These are phyloP conservation scores for Colletotrichum falcatum DNA, from an alignment of 2,329 filamentous ascomycete genomes.

Conservation along the genomic window DNA sequence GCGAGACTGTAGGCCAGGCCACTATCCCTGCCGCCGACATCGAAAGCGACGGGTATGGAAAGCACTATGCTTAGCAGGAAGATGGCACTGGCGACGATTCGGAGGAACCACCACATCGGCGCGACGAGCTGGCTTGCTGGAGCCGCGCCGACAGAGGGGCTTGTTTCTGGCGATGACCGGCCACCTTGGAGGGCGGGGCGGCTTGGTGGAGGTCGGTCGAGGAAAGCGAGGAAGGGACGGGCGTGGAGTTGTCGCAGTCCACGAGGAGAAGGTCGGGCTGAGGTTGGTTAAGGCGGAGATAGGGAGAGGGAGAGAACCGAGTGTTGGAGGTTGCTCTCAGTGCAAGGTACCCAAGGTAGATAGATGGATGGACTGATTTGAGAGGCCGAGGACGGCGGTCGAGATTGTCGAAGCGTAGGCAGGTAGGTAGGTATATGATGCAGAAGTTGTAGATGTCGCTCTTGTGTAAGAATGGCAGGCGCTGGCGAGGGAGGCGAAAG, in stretches of 20 bases:
- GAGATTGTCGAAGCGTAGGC: not conserved
- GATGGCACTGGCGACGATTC: conserved; percentile 80
- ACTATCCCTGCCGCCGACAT: conserved; percentile 95
- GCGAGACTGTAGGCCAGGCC: conserved; percentile 93
- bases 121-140: conserved; percentile 47
- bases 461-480: not conserved
- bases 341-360: too few species aligned
- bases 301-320: conserved; percentile 20
- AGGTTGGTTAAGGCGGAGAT: not conserved
- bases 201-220: conserved; percentile 7
- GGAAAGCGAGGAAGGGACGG: not conserved
- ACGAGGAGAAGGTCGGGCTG: conserved; percentile 20
- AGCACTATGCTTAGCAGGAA: conserved; percentile 95
- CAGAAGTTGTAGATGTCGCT: not conserved
- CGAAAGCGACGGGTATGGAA: conserved; percentile 96
- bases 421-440: too few species aligned
- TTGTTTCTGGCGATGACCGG: conserved; percentile 13
- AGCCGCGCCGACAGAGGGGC: conserved; percentile 43
- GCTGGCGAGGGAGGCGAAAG: conserved; percentile 20
- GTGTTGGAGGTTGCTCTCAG: conserved; percentile 2
- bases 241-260: conserved; percentile 15
- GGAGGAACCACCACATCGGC: conserved; percentile 85
- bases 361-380: conserved; percentile 23
- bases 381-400: conserved; percentile 5
- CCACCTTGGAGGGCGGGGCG: conserved; percentile 33